Conservation (phyloP, 352 stramenopile species). For the Pythium periplocum region DNA sequence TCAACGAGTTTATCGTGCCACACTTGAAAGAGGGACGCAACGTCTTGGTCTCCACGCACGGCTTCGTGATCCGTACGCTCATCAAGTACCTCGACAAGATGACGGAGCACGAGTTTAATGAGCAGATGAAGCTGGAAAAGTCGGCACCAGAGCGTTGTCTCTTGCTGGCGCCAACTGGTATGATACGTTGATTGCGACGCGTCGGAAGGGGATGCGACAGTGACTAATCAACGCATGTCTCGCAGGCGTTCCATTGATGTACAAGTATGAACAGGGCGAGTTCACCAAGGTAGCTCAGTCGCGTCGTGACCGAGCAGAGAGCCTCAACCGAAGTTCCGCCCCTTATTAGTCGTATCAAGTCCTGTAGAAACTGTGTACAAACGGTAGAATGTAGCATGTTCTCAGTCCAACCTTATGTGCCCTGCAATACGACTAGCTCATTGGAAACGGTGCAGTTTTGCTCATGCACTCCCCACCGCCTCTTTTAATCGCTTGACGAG, state of each 20-base stretch:
- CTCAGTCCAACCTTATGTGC: too few species aligned
- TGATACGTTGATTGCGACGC: not conserved
- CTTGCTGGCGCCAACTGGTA: slow-evolving; percentile 69
- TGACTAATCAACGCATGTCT: not conserved
- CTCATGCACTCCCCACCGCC: slow-evolving; percentile 23
- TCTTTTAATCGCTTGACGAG: slow-evolving; percentile 78
- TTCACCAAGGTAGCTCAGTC: slow-evolving; percentile 71
- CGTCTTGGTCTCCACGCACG: slow-evolving; percentile 74
- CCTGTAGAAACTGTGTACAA: not conserved
- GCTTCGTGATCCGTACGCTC: slow-evolving; percentile 82
- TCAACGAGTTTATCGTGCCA: slow-evolving; percentile 69
- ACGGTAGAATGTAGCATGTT: too few species aligned
- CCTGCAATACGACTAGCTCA: too few species aligned
- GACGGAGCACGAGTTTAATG: slow-evolving; percentile 66
- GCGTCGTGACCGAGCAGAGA: slow-evolving; percentile 66
- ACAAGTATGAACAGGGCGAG: slow-evolving; percentile 69
- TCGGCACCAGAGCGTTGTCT: slow-evolving; percentile 65
- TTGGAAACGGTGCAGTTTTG: too few species aligned
- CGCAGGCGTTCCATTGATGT: slow-evolving; percentile 76
- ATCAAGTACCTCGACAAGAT: slow-evolving; percentile 82
- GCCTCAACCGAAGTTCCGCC: slow-evolving; percentile 59
- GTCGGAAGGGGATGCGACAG: too few species aligned
- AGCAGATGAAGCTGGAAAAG: slow-evolving; percentile 84
- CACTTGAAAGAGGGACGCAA: slow-evolving; percentile 69
- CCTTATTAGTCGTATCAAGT: slow-evolving; percentile 43